Conservation (phyloP, 352 stramenopile species). For the Pythium brachiatum region DNA sequence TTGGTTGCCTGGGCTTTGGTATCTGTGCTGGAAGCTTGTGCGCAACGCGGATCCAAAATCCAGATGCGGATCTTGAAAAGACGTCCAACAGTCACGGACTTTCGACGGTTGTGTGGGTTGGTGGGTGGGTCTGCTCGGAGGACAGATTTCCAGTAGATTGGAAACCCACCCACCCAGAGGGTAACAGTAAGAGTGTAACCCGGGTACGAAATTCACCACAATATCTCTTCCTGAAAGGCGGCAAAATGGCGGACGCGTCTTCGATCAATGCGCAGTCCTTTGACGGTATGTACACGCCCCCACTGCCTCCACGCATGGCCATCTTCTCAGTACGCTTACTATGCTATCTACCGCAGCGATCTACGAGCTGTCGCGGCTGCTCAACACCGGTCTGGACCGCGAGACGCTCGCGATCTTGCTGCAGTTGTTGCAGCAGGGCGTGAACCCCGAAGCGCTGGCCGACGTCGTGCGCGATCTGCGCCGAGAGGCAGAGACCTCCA, state of each 20-base stretch:
- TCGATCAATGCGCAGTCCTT: slow-evolving; percentile 23
- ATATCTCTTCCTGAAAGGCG: too few species aligned
- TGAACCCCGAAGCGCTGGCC: slow-evolving; percentile 88
- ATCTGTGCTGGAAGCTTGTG: too few species aligned
- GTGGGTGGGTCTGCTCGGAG: too few species aligned
- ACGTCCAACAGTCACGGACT: too few species aligned
- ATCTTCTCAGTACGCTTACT: background rate
- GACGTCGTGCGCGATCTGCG: slow-evolving; percentile 89
- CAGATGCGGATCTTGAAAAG: too few species aligned
- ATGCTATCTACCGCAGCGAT: slow-evolving; percentile 42
- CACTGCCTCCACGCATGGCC: background rate
- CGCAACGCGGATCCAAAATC: too few species aligned
- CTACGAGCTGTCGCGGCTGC: slow-evolving; percentile 87
- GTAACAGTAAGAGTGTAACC: too few species aligned
- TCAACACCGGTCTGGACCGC: slow-evolving; percentile 89
- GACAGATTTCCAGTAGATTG: too few species aligned
- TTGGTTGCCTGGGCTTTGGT: too few species aligned
- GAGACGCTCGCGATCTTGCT: slow-evolving; percentile 88
- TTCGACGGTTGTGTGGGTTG: too few species aligned
- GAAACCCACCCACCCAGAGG: too few species aligned
- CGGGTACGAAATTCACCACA: too few species aligned
- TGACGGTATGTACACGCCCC: slow-evolving; percentile 9
- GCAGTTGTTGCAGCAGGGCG: slow-evolving; percentile 84
- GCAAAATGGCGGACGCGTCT: slow-evolving; percentile 20
- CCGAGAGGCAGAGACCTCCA: slow-evolving; percentile 43